phyloP scores from a whole-genome alignment of 2,329 filamentous ascomycete genomes.

The Xylogone sp. region DNA sequence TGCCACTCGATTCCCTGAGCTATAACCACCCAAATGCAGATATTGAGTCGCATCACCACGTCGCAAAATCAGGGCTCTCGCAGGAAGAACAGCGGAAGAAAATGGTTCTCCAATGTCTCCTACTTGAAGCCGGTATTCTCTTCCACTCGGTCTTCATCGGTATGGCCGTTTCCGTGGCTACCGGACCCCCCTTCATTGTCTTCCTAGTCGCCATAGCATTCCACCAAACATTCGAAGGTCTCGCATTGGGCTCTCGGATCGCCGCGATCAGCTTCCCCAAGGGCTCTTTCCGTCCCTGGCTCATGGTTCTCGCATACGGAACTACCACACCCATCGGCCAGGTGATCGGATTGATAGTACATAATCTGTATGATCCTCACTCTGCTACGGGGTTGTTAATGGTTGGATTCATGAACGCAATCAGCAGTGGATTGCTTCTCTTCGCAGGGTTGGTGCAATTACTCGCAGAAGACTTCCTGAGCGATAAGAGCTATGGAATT shows the following conservation, averaged over 20 bases:
- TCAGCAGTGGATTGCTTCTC: constrained; percentile 74
- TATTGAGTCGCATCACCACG: constrained; percentile 22
- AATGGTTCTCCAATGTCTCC: constrained; percentile 70
- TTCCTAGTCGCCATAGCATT: constrained; percentile 79
- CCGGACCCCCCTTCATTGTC: constrained; percentile 73
- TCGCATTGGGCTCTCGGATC: constrained; percentile 81
- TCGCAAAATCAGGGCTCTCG: constrained; percentile 25
- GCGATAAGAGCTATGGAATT: constrained; percentile 58
- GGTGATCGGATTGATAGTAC: constrained; percentile 73
- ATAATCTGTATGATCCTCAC: constrained; percentile 75
- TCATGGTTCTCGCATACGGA: constrained; percentile 76
- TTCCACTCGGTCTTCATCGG: constrained; percentile 86
- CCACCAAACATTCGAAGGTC: constrained; percentile 85
- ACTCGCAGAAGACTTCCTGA: constrained; percentile 82
- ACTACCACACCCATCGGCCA: constrained; percentile 78
- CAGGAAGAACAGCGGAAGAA: constrained; percentile 57
- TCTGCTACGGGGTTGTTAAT: constrained; percentile 73
- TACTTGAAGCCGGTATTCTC: constrained; percentile 78
- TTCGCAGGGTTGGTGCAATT: constrained; percentile 84
- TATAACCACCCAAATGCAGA: constrained; percentile 20
- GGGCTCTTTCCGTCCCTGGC: constrained; percentile 69
- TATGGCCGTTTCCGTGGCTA: constrained; percentile 80
- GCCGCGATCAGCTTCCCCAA: constrained; percentile 76
- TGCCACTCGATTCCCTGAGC: constrained; percentile 28
- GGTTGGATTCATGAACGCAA: constrained; percentile 84